phyloP scores from a whole-genome alignment of 1,139 yeast genomes.

The Petasospora fabianii region DNA sequence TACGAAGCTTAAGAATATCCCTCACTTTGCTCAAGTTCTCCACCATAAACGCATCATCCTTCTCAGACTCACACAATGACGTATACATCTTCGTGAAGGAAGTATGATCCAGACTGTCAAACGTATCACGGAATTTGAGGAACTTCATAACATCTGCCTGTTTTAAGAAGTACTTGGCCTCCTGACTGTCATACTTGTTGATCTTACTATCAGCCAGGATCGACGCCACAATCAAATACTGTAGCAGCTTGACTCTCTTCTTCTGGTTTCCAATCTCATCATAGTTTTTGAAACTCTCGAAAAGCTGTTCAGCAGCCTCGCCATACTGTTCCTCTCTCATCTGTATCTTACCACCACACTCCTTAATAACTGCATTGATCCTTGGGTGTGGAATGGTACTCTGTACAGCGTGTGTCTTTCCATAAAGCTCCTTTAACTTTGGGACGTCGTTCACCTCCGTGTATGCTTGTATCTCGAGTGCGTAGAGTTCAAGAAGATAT shows the following conservation, averaged over 20 bases:
- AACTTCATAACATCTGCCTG: constrained; percentile 35
- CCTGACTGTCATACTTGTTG: constrained; percentile 39
- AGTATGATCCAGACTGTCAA: constrained; percentile 35
- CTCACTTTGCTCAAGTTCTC: constrained; percentile 31
- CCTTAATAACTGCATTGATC: constrained; percentile 66
- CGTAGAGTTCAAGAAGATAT: constrained; percentile 57
- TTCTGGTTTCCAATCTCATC: constrained; percentile 73
- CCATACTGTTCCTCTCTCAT: constrained; percentile 60
- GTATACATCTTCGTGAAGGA: constrained; percentile 31
- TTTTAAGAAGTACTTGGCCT: constrained; percentile 40
- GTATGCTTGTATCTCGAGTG: constrained; percentile 57
- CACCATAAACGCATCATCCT: constrained; percentile 28
- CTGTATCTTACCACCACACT: constrained; percentile 70
- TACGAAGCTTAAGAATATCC: constrained; percentile 32
- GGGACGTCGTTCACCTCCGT: constrained; percentile 37
- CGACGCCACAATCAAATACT: constrained; percentile 61
- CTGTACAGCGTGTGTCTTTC: constrained; percentile 44
- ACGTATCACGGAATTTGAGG: constrained; percentile 35
- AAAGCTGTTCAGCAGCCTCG: constrained; percentile 60
- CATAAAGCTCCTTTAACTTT: constrained; percentile 45
- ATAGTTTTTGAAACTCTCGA: constrained; percentile 69
- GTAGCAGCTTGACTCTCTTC: constrained; percentile 48
- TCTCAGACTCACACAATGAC: constrained; percentile 25
- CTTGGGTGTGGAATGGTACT: constrained; percentile 75
- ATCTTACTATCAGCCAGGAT: constrained; percentile 54